Base-by-base conservation (phyloP, 768 basidiomycete species). In the Termitomyces sp. region DNA sequence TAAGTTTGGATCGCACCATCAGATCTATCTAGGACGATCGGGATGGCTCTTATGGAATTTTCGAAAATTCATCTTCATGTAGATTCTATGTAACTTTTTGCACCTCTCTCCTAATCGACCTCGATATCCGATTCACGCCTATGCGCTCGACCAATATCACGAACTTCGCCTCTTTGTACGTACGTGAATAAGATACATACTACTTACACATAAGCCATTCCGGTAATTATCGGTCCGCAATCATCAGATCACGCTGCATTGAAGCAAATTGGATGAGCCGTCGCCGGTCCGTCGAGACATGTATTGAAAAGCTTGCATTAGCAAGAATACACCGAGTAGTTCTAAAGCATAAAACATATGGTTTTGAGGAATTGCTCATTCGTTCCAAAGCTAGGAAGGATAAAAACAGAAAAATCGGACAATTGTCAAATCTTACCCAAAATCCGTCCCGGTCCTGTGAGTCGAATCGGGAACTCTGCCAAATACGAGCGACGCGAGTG, bases 1-100 rank as follows among this genome's bases (percentile, higher is more conserved):
- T 60, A 62, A 58, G 61, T 54, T 53, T 50, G 54, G 58, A 62
- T 64, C 61, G 56, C 53, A 55, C 59, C 58, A 67, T 65, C 64
- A 61, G 44, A 60, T 63, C 62, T 60, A 60, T 63, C 62, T 60
- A 39, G 36, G 32, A 47, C 40, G 61, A 59, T 62, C 61, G 57
- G 46, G 47, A 45, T 53, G 33, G 20, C 33, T 22, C 39, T 45
- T 52, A 12, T 30, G 36, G 27, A 22, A 26, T 30, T 47, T 56
- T 12, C 8, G 34, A 13, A 44, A 42, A 53, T 34, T 37, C 34
- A 51, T 36, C 26, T 24, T 39, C 37, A 12, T 50, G 16, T 18
- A 36, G 42, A 20, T 20, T n/a, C n/a, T n/a, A n/a, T n/a, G n/a
- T n/a, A n/a, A n/a, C n/a, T 34, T n/a, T 40, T 32, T n/a, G 24